Evolutionary conservation across 345 rosid genomes (phyloP), one percentile per base, ranked within the genome.

Genomic region (Brassica nigra): DNA sequence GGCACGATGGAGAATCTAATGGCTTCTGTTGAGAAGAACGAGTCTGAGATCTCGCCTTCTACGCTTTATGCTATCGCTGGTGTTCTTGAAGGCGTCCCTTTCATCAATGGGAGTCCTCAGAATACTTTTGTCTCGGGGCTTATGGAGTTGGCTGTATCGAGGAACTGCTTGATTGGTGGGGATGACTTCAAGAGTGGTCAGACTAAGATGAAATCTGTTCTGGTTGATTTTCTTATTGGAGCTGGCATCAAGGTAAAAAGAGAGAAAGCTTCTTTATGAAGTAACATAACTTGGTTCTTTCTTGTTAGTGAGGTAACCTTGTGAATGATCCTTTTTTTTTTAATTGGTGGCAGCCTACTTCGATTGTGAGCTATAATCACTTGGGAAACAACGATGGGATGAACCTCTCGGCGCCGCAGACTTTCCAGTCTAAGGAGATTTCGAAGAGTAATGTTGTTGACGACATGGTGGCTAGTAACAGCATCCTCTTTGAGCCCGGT

Each of bases 111-210:
- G 74, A 93, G 99, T 84, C 98, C 99, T 1, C 98, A 95, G 70
- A 95, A 95, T 84, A 95, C 99, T 59, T 95, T 95, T 63, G 98
- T 95, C 75, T 98, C 99, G 12, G 99, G 99, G 59, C 88, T 95
- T 30, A 86, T 95, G 70, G 98, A 95, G 66, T 83, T 95, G 87
- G 99, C 99, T 7, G 86, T 95, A 11, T 83, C 83, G 83, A 88
- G 87, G 85, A 90, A 90, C 83, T 81, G 93, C 75, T 86, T 95
- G 84, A 95, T 95, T 6, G 99, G 99, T 73, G 99, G 99, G 15
- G 98, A 95, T 76, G 99, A 95, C 84, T 95, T 95, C 85, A 95
- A 95, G 87, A 95, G 98, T 85, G 99, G 99, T 66, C 99, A 95
- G 86, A 95, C 99, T 76, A 95, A 95, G 88, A 95, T 95, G 97